These are phyloP conservation scores for Globisporangium paddicum DNA, from an alignment of 352 stramenopile species.

Conservation along the genomic window DNA sequence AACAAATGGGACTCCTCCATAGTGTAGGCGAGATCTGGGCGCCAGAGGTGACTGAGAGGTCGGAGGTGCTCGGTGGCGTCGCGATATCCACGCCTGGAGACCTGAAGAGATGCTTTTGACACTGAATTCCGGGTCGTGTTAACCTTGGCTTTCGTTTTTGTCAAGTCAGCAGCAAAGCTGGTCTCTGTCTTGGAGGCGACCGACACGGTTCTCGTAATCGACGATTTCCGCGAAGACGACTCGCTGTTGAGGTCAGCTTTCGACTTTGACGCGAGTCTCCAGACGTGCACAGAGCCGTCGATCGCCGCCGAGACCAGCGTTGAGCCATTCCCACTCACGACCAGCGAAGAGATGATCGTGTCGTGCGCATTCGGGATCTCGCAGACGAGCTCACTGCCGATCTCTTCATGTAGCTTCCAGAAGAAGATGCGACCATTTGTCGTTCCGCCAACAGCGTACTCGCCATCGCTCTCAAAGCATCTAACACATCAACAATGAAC, in stretches of 20 bases:
- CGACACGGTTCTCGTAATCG: background rate
- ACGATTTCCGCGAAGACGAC: constrained; percentile 1
- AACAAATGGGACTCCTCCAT: constrained; percentile 14
- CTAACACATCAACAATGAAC: constrained; percentile 6
- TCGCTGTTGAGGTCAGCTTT: background rate
- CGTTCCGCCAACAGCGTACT: constrained; percentile 63
- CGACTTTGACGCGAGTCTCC: constrained; percentile 25
- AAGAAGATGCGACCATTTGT: constrained; percentile 59
- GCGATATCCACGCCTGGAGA: constrained; percentile 1
- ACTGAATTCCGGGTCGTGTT: background rate
- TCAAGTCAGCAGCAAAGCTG: background rate
- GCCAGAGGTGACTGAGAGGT: constrained; percentile 7
- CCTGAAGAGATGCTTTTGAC: background rate
- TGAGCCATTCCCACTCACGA: constrained; percentile 46
- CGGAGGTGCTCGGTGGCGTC: background rate
- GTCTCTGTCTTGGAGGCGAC: background rate
- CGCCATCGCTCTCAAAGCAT: constrained; percentile 70
- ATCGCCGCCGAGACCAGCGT: constrained; percentile 50
- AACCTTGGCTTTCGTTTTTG: background rate
- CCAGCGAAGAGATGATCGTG: constrained; percentile 55
- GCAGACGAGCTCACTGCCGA: constrained; percentile 45
- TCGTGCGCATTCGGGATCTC: constrained; percentile 59
- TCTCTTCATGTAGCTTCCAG: constrained; percentile 49
- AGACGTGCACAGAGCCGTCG: constrained; percentile 62
- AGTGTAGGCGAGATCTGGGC: background rate